phyloP scores from a whole-genome alignment of 2,329 filamentous ascomycete genomes.

The Zymoseptoria ardabiliae region DNA sequence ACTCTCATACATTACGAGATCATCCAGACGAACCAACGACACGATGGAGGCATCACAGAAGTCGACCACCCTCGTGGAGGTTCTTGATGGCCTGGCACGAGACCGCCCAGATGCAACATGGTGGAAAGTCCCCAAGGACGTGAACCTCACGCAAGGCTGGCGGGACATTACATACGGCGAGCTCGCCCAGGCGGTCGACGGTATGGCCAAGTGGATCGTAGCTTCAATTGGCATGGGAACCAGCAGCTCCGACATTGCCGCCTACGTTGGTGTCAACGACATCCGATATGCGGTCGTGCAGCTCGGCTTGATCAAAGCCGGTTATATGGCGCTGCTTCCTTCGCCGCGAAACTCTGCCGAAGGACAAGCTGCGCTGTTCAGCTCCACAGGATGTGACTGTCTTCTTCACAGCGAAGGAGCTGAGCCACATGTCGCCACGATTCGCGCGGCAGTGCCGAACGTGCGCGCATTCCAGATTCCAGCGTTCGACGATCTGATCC shows the following conservation, averaged over 20 bases:
- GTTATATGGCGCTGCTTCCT: constrained; percentile 17
- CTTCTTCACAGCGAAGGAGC: constrained; percentile 13
- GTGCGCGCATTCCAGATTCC: constrained; percentile 12
- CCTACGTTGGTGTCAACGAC: constrained; percentile 22
- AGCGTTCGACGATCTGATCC: constrained; percentile 9
- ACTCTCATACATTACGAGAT: no score
- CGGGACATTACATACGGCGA: constrained; percentile 12
- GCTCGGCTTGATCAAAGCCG: constrained; percentile 19
- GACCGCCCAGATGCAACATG: constrained; percentile 16
- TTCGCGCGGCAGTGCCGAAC: constrained; percentile 12
- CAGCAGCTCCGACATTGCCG: constrained; percentile 13
- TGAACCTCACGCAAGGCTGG: constrained; percentile 13
- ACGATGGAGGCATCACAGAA: no score
- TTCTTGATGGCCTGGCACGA: constrained; percentile 16
- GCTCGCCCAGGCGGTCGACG: constrained; percentile 10
- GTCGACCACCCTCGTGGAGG: neutral
- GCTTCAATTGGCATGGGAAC: constrained; percentile 11
- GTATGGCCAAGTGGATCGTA: constrained; percentile 12
- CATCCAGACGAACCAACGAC: no score
- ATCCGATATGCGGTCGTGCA: constrained; percentile 18
- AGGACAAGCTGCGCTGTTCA: constrained; percentile 15
- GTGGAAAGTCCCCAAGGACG: constrained; percentile 13
- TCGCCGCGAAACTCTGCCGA: constrained; percentile 13
- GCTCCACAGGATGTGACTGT: constrained; percentile 9
- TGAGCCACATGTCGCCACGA: constrained; percentile 14